Percentiles rank a stretch among this genome's conserved stretches.
Conservation (phyloP, 345 rosid genomes). For the Eucalyptus globulus region DNA sequence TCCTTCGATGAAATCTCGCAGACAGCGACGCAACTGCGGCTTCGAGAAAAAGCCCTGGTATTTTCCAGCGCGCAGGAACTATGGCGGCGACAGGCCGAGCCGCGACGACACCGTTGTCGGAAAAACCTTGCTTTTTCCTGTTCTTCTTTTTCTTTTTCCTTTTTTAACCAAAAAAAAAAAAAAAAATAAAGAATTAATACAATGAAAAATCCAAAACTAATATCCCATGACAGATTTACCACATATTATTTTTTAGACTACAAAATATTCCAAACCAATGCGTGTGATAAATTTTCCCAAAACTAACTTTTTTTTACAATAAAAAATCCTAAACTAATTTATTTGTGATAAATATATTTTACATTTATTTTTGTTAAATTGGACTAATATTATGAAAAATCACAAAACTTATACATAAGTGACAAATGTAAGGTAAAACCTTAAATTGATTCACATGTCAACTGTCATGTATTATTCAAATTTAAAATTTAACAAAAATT, state of each 20-base stretch:
- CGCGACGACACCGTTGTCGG: background rate
- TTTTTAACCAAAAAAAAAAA: background rate
- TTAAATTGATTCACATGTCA: accelerated
- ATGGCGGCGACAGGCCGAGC: background rate
- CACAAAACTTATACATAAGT: too few species aligned
- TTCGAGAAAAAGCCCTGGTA: background rate
- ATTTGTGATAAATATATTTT: too few species aligned
- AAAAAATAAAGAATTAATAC: too few species aligned
- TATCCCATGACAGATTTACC: accelerated
- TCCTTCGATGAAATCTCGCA: background rate
- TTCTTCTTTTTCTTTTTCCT: background rate
- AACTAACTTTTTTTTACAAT: too few species aligned
- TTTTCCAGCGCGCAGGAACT: background rate
- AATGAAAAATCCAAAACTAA: background rate
- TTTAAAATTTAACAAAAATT: too few species aligned
- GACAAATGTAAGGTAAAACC: too few species aligned
- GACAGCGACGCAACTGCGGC: background rate
- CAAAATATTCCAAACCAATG: accelerated
- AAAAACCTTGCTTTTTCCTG: background rate
- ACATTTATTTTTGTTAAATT: too few species aligned
- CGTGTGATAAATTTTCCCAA: too few species aligned
- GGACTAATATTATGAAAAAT: accelerated
- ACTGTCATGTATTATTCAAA: accelerated
- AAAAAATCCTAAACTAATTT: too few species aligned
- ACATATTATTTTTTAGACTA: too few species aligned